Percentiles rank a stretch among this genome's conserved stretches.
These are phyloP conservation scores for Anthostomella pinea DNA, from an alignment of 2,329 filamentous ascomycete genomes.

Conservation along the genomic window DNA sequence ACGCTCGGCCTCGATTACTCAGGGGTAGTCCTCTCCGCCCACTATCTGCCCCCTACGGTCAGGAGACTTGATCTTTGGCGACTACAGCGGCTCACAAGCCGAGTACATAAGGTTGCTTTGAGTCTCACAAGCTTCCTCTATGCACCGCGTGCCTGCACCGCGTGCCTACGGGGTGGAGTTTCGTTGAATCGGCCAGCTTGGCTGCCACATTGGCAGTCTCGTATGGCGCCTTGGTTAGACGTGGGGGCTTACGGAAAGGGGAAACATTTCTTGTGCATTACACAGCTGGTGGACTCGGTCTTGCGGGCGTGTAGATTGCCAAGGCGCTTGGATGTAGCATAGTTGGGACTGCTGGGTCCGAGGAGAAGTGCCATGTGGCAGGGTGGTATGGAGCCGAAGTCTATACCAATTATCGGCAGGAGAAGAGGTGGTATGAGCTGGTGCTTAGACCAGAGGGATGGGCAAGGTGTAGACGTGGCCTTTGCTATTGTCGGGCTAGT, in stretches of 20 bases:
- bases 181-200: constrained; percentile 1
- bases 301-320: constrained; percentile 4
- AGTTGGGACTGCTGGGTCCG: constrained; percentile 2
- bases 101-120: constrained; percentile 1
- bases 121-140: too few relatives aligned
- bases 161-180: constrained; percentile 1
- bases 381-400: constrained; percentile 1
- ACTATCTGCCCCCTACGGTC: not conserved
- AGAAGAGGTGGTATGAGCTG: not conserved
- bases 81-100: constrained; percentile 2
- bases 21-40: not conserved
- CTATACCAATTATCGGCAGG: constrained; percentile 2
- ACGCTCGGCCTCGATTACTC: constrained; percentile 5
- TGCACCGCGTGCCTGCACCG: not conserved
- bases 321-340: constrained; percentile 1
- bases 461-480: constrained; percentile 1
- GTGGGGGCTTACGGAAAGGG: not conserved
- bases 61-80: constrained; percentile 4
- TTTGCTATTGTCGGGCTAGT: constrained; percentile 6
- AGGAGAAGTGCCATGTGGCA: constrained; percentile 1
- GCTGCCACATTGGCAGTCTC: constrained; percentile 4
- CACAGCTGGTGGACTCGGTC: constrained; percentile 2
- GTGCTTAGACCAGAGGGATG: not conserved
- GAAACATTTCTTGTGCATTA: constrained; percentile 2
- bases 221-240: constrained; percentile 1